Percentiles rank a stretch among this genome's conserved stretches.
Evolutionary conservation across 1,284 basidiomycete genomes (phyloP).

Genomic region (Ganoderma boninense): DNA sequence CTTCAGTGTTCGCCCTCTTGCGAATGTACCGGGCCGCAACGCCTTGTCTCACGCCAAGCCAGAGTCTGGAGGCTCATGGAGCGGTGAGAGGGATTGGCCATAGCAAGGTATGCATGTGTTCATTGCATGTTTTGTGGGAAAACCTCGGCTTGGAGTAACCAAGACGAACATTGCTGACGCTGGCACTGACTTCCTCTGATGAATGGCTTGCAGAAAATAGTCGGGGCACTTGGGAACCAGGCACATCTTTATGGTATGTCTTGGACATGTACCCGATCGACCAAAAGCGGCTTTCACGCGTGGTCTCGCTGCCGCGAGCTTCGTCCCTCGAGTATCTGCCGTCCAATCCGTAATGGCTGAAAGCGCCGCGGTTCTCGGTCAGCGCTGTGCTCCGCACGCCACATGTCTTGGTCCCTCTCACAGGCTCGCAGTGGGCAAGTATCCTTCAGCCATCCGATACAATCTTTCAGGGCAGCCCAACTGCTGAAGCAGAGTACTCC

Average conservation of each 20-base stretch:
- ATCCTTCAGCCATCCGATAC: conserved; percentile 20
- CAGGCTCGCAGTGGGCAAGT: conserved; percentile 12
- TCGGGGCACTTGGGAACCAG: conserved; percentile 30
- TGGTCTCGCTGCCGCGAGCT: not conserved
- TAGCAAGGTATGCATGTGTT: conserved; percentile 24
- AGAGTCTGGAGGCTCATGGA: not conserved
- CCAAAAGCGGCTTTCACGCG: conserved; percentile 19
- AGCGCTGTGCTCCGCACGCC: conserved; percentile 11
- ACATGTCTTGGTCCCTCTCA: conserved; percentile 19
- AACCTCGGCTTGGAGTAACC: conserved; percentile 27
- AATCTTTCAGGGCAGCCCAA: conserved; percentile 22
- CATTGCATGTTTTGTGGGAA: conserved; percentile 18
- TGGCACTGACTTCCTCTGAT: conserved; percentile 13
- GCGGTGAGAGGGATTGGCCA: conserved; percentile 29
- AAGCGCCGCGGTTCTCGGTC: conserved; percentile 7
- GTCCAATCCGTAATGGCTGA: conserved; percentile 12
- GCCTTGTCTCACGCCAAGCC: conserved; percentile 13
- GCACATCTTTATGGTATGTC: conserved; percentile 25
- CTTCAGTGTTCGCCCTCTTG: not conserved
- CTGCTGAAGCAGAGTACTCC: conserved; percentile 11
- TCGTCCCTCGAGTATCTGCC: conserved; percentile 26
- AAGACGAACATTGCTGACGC: conserved; percentile 17
- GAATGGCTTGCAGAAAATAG: conserved; percentile 17
- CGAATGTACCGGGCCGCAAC: not conserved
- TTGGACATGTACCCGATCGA: conserved; percentile 20